Conservation (phyloP, 1,139 yeast genomes). For the Suhomyces coccinellae region DNA sequence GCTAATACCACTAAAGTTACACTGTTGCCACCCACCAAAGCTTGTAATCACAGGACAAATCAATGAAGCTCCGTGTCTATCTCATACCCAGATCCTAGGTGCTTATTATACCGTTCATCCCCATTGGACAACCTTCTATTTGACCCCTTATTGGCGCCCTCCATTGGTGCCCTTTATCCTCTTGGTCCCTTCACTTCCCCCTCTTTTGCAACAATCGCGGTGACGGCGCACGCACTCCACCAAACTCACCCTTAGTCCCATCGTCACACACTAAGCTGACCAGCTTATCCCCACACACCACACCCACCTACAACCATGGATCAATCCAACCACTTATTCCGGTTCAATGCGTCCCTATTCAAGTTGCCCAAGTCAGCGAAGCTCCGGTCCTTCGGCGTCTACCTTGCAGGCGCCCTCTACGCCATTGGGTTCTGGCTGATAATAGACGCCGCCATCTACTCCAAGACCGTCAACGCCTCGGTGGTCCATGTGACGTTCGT, state of each 20-base stretch:
- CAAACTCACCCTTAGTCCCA: background rate
- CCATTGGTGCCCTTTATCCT: too few relatives aligned
- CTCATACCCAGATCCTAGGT: too few relatives aligned
- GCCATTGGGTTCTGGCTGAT: conserved; percentile 90
- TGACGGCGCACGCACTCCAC: background rate
- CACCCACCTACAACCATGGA: conserved; percentile 28
- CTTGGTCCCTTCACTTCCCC: too few relatives aligned
- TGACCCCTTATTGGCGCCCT: too few relatives aligned
- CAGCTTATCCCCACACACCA: background rate
- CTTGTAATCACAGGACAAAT: too few relatives aligned
- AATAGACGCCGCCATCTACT: conserved; percentile 84
- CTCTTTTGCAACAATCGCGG: too few relatives aligned
- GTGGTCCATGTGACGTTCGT: conserved; percentile 83
- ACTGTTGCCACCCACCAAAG: too few relatives aligned
- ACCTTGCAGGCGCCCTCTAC: conserved; percentile 71
- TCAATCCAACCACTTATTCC: conserved; percentile 42
- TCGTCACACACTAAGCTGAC: background rate
- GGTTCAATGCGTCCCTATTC: conserved; percentile 50
- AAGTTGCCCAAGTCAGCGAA: conserved; percentile 68
- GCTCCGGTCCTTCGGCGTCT: conserved; percentile 73
- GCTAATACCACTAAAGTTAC: too few relatives aligned
- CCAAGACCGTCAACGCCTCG: conserved; percentile 83
- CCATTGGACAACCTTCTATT: too few relatives aligned
- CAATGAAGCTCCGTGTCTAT: too few relatives aligned
- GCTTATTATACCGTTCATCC: too few relatives aligned